These are phyloP conservation scores for Plasmodium cynomolgi DNA, from an alignment of 169 alveolate species.

Conservation along the genomic window DNA sequence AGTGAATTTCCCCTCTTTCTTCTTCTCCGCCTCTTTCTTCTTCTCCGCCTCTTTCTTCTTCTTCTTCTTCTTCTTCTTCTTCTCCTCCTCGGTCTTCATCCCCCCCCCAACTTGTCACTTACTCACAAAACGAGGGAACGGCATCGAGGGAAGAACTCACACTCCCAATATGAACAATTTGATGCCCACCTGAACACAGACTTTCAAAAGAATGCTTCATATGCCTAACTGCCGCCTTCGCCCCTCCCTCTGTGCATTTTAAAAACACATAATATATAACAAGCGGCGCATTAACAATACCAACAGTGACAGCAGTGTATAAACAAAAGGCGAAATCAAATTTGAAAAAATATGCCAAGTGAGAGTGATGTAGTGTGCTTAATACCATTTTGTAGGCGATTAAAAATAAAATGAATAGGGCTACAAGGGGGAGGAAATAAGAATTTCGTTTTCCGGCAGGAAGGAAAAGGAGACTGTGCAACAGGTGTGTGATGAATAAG, in stretches of 20 bases:
- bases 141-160: constrained; percentile 12
- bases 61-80: not conserved
- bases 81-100: not conserved
- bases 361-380: not conserved
- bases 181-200: not conserved
- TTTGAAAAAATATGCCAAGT: not conserved
- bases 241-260: not conserved
- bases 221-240: not conserved
- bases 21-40: too few species aligned
- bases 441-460: not conserved
- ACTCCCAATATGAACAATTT: constrained; percentile 32
- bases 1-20: not conserved
- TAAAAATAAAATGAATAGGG: not conserved
- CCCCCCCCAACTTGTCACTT: too few species aligned
- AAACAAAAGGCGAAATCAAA: not conserved
- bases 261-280: constrained; percentile 6
- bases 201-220: constrained; percentile 19
- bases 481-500: constrained; percentile 28
- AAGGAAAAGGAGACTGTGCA: constrained; percentile 11
- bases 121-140: not conserved
- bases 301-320: not conserved
- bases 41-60: not conserved
- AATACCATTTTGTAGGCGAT: not conserved
- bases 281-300: constrained; percentile 16
- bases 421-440: not conserved